Evolutionary conservation across 768 basidiomycete species (phyloP), one percentile per base, ranked within the genome.

Genomic region (Lactarius trivialis): DNA sequence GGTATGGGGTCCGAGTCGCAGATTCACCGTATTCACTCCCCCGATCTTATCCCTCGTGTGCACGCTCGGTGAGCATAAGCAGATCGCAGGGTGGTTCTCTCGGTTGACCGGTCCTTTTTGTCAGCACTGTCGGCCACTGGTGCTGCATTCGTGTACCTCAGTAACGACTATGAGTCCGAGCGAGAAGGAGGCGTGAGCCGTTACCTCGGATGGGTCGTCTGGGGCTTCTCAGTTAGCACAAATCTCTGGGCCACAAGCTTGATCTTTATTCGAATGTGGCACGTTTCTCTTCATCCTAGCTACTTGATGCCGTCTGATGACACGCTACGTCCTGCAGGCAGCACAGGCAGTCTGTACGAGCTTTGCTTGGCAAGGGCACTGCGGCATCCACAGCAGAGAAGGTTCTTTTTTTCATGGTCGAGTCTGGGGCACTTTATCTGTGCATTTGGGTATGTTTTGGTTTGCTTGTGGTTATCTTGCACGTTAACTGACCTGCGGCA

Each of bases 191-290:
- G 0, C 9, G 11, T 54, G 12, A 53, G 48, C 50, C 19, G 1
- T 15, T 19, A 34, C 39, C 15, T 59, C 21, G 32, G 19, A 3
- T 48, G 41, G 57, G 7, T 17, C 9, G 33, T 37, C 34, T 59
- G 52, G 52, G 52, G 43, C 12, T 9, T 49, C 24, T 48, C 51
- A 8, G 19, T 58, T 14, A 17, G 39, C 26, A 63, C 57, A 11
- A 63, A 63, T n/a, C 6, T 63, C 52, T 63, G 62, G 62, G 52
- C 58, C 28, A 63, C 62, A 11, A 8, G 24, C 50, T 53, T 63
- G 17, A 63, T 63, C 24, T 58, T 28, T 58, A 63, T 59, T 30
- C 37, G 43, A 36, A 33, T 36, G 5, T 59, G 62, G 62, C 59
- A 26, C 28, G 62, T 59, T 34, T 11, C 14, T n/a, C 30, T 17